Evolutionary conservation across 805 yeast genomes (phyloP), one percentile per base, ranked within the genome.

Genomic region (Hanseniaspora singularis): DNA sequence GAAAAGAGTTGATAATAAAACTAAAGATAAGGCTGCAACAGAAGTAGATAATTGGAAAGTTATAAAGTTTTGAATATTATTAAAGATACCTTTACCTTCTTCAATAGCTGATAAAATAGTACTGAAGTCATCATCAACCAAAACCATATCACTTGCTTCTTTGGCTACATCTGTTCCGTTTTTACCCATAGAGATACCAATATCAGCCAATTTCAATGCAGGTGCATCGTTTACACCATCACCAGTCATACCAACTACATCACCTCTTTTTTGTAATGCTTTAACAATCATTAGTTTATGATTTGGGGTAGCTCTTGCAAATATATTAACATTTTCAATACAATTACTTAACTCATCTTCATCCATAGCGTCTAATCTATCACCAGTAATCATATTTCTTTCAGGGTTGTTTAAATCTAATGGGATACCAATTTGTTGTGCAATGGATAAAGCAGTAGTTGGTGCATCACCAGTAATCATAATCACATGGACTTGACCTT

Each of bases 201-300:
- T 88, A 65, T 88, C 96, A 2, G 97, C 96, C 55, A 88, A 71
- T 61, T 89, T 88, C 55, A 89, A 71, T 4, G 97, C 96, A n/a
- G 97, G 97, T 0, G 97, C 97, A 69, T 88, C 97, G 62, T 88
- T 88, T 12, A 89, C 96, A 65, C 97, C 97, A 65, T 88, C 97
- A 55, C 98, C 98, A n/a, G 97, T 88, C 96, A 89, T 88, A 20
- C 96, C 98, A 44, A 89, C 97, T 52, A 89, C 79, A 62, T 89
- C 95, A 43, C 96, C 96, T 60, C 94, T 74, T 61, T 76, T 74
- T 62, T 88, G 94, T 52, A 88, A 70, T 0, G 96, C 96, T 57
- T 82, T 77, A 28, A 88, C 95, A 63, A 88, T 88, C 51, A 82
- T 73, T 51, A 88, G 80, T 60, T 88, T 88, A 64, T 88, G 95